Evolutionary conservation across 2,329 filamentous ascomycete genomes (phyloP).

Genomic region (Aspergillus calidoustus): DNA sequence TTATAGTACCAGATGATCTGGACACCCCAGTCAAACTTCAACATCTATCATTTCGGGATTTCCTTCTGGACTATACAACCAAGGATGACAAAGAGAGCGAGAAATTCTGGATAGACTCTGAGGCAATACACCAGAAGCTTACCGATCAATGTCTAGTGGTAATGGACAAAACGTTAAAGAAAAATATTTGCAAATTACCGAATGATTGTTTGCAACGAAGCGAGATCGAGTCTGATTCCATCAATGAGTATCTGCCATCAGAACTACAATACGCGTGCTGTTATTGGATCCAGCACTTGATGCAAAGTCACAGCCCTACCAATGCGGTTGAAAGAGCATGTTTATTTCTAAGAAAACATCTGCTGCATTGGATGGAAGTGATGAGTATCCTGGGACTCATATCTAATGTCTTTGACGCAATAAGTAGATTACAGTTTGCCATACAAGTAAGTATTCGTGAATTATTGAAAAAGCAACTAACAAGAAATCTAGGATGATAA

Average conservation of each 20-base stretch:
- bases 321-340: conserved; percentile 19
- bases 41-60: conserved; percentile 40
- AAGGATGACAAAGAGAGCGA: conserved; percentile 15
- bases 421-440: conserved; percentile 22
- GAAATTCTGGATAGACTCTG: conserved; percentile 38
- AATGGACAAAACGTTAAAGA: conserved; percentile 19
- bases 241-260: conserved; percentile 17
- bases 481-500: conserved; percentile 1
- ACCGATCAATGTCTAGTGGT: conserved; percentile 31
- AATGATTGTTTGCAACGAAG: conserved; percentile 10
- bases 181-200: conserved; percentile 25
- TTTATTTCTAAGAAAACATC: conserved; percentile 22
- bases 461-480: not conserved
- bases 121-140: conserved; percentile 33
- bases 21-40: conserved; percentile 25
- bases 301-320: conserved; percentile 15
- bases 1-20: conserved; percentile 20
- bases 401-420: conserved; percentile 21
- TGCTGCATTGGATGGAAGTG: conserved; percentile 35
- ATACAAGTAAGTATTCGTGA: conserved; percentile 16
- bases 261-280: conserved; percentile 32
- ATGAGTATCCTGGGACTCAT: conserved; percentile 26
- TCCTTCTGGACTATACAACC: conserved; percentile 26
- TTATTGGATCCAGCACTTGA: conserved; percentile 6
- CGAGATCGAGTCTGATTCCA: conserved; percentile 19